Conservation (phyloP, 495 filamentous ascomycete species). For the Hypomontagnella submonticulosa region DNA sequence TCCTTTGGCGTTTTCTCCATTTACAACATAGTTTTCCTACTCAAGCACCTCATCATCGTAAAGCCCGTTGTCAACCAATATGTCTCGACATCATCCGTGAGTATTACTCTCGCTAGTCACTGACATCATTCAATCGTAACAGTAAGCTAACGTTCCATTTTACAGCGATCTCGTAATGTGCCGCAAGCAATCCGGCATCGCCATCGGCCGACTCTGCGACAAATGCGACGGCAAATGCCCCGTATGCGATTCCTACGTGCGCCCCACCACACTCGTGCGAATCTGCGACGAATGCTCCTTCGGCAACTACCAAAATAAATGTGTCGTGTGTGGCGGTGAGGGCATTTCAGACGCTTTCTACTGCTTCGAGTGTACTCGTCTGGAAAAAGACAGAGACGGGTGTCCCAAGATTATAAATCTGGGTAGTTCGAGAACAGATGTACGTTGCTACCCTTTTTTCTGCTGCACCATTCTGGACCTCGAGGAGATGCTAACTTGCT, state of each 20-base stretch:
- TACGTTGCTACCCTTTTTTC: constrained; percentile 58
- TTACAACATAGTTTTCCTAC: constrained; percentile 1
- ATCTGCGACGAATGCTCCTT: constrained; percentile 99
- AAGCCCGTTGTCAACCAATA: constrained; percentile 44
- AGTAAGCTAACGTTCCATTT: constrained; percentile 44
- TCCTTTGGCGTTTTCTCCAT: constrained; percentile 4
- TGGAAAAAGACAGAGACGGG: constrained; percentile 97
- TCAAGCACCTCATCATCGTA: constrained; percentile 29
- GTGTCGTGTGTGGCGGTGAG: constrained; percentile 97
- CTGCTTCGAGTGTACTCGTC: constrained; percentile 97
- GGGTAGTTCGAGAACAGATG: constrained; percentile 92
- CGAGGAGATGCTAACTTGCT: constrained; percentile 41
- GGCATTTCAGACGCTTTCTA: constrained; percentile 99
- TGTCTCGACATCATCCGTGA: constrained; percentile 86
- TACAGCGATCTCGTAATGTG: constrained; percentile 97
- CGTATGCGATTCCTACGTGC: constrained; percentile 98
- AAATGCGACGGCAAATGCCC: constrained; percentile 99
- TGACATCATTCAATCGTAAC: constrained; percentile 52
- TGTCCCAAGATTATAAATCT: constrained; percentile 99
- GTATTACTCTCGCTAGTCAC: constrained; percentile 45
- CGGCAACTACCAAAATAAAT: constrained; percentile 99
- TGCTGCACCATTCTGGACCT: not conserved
- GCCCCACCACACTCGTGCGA: constrained; percentile 93
- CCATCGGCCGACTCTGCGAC: constrained; percentile 98
- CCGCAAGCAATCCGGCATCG: constrained; percentile 97